Conservation (phyloP, 148 eudicot genomes). For the Chenopodium formosanum region DNA sequence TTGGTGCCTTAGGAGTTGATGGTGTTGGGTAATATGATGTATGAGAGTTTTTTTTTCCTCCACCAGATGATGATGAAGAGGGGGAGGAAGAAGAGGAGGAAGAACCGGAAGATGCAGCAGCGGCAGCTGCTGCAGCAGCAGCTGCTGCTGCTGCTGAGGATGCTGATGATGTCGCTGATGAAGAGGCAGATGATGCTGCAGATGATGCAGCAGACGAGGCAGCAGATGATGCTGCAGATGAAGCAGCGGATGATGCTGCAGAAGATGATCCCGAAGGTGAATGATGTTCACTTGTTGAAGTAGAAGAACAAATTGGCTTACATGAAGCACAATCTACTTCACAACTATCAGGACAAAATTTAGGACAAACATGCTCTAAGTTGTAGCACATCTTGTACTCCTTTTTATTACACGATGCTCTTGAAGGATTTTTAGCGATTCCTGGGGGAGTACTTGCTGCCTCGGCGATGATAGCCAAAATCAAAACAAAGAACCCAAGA, state of each 20-base stretch:
- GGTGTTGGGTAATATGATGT: constrained; percentile 11
- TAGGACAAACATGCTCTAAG: constrained; percentile 38
- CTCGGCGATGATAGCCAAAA: constrained; percentile 23
- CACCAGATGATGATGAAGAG: constrained; percentile 9
- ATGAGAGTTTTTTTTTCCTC: neutral
- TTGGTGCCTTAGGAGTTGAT: neutral
- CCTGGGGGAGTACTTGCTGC: constrained; percentile 45
- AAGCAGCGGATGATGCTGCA: neutral
- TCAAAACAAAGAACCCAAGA: constrained; percentile 30
- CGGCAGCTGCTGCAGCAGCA: constrained; percentile 9
- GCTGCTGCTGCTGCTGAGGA: neutral
- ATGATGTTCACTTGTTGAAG: neutral
- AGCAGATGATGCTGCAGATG: neutral
- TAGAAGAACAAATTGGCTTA: constrained; percentile 39
- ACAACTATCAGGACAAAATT: constrained; percentile 53
- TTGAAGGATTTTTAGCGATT: constrained; percentile 41
- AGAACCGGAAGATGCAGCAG: constrained; percentile 4
- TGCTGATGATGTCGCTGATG: neutral
- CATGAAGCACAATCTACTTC: constrained; percentile 53
- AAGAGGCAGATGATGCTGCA: neutral
- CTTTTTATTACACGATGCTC: constrained; percentile 36
- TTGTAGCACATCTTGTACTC: constrained; percentile 36
- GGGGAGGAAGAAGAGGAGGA: constrained; percentile 18
- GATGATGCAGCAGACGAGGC: neutral
- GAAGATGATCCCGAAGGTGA: neutral